Conservation (phyloP, 2,329 filamentous ascomycete species). For the Thelonectria olida region DNA sequence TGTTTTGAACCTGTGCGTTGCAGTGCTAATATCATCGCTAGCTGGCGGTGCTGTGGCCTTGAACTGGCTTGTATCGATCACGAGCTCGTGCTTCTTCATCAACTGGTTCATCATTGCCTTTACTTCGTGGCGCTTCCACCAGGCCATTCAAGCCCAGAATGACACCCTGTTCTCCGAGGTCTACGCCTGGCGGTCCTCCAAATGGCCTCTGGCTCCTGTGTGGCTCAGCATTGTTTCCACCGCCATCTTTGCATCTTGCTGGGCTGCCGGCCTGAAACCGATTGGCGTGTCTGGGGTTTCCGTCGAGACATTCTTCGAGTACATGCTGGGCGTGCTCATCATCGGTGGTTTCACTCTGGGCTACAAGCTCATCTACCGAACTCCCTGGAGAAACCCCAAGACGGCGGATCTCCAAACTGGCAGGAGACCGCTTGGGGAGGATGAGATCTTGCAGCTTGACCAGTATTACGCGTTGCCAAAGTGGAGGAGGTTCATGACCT, state of each 20-base stretch:
- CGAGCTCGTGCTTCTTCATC: slow-evolving; percentile 30
- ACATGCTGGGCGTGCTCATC: slow-evolving; percentile 29
- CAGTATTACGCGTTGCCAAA: slow-evolving; percentile 23
- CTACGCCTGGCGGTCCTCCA: slow-evolving; percentile 26
- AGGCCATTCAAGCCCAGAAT: slow-evolving; percentile 22
- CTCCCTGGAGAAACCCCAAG: slow-evolving; percentile 29
- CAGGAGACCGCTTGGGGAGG: slow-evolving; percentile 18
- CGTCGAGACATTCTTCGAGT: slow-evolving; percentile 30
- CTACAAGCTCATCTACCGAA: slow-evolving; percentile 30
- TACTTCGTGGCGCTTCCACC: slow-evolving; percentile 27
- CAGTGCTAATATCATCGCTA: neutral
- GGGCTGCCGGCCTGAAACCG: neutral
- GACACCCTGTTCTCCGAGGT: slow-evolving; percentile 25
- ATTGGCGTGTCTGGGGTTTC: slow-evolving; percentile 13
- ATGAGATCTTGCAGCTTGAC: slow-evolving; percentile 31
- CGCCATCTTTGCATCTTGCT: slow-evolving; percentile 1
- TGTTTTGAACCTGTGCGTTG: neutral
- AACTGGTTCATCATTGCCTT: slow-evolving; percentile 33
- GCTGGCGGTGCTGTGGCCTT: slow-evolving; percentile 23
- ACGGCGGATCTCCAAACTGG: slow-evolving; percentile 31
- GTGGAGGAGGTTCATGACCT: slow-evolving; percentile 34
- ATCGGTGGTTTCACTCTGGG: slow-evolving; percentile 30
- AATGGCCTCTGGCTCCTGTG: slow-evolving; percentile 18
- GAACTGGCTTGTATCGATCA: slow-evolving; percentile 30
- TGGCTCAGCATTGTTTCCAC: slow-evolving; percentile 21